These are phyloP conservation scores for Rhizoctonia solani DNA, from an alignment of 1,284 basidiomycete species.

Conservation along the genomic window DNA sequence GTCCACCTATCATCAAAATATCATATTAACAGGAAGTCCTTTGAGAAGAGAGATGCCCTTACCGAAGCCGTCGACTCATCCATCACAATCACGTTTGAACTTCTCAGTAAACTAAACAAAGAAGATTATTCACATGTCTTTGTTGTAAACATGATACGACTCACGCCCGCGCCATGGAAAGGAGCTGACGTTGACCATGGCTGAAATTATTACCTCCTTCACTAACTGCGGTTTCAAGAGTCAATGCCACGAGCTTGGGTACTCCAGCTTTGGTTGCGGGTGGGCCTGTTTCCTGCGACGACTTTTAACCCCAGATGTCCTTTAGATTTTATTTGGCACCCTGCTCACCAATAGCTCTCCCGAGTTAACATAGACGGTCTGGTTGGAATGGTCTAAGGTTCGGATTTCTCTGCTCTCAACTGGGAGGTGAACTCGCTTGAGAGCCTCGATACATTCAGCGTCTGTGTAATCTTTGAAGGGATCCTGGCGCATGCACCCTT, in stretches of 20 bases:
- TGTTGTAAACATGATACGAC: no score
- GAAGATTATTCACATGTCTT: no score
- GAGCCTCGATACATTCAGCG: not conserved
- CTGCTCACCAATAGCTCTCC: no score
- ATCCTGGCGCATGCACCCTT: no score
- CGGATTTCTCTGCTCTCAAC: not conserved
- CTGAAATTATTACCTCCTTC: conserved; percentile 39
- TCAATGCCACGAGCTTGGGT: conserved; percentile 1
- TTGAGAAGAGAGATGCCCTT: no score
- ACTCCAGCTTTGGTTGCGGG: no score
- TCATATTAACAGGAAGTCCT: no score
- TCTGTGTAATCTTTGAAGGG: not conserved
- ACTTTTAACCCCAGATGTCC: no score
- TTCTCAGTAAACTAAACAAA: not conserved
- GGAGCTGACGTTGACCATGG: conserved; percentile 36
- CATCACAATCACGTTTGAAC: conserved; percentile 28
- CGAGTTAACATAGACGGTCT: not conserved
- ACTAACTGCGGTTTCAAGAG: conserved; percentile 38
- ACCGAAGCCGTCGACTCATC: conserved; percentile 31
- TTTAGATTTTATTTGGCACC: no score
- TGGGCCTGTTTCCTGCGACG: no score
- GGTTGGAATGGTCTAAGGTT: not conserved
- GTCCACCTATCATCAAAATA: no score
- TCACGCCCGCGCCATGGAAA: conserved; percentile 22
- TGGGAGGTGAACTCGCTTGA: not conserved